Conservation (phyloP, 1,139 yeast species). For the Hyphopichia wangnamkhiaoensis region DNA sequence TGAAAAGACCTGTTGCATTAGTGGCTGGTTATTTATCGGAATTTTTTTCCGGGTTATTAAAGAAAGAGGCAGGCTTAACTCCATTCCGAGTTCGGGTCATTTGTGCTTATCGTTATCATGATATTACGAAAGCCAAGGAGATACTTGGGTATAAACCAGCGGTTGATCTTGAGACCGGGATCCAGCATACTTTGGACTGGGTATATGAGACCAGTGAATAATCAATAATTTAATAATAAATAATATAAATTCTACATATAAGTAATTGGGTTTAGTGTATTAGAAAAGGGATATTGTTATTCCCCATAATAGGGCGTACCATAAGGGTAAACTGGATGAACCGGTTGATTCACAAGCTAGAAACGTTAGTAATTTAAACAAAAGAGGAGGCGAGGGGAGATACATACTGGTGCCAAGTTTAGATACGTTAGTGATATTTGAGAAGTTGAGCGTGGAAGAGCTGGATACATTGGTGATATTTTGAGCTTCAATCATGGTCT, state of each 20-base stretch:
- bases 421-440: background rate
- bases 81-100: conserved; percentile 92
- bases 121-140: conserved; percentile 81
- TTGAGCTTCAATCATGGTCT: background rate
- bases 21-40: conserved; percentile 79
- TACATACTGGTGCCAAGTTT: background rate
- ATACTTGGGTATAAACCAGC: conserved; percentile 79
- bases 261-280: too few relatives aligned
- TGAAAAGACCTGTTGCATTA: conserved; percentile 73
- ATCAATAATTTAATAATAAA: too few relatives aligned
- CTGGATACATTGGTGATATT: background rate
- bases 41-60: conserved; percentile 63
- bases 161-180: conserved; percentile 81
- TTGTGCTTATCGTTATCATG: conserved; percentile 94
- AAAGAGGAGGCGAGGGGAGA: too few relatives aligned
- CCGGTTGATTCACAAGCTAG: background rate
- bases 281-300: background rate
- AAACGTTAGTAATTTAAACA: too few relatives aligned
- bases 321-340: background rate
- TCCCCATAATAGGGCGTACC: background rate
- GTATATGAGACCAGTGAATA: conserved; percentile 61
- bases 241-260: too few relatives aligned
- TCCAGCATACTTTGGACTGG: conserved; percentile 79
- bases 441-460: background rate
- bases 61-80: conserved; percentile 92